A percentile compares a stretch with the other conserved stretches of the same genome.
These are phyloP conservation scores for Tolypocladium album DNA, from an alignment of 2,329 filamentous ascomycete genomes.

Conservation along the genomic window DNA sequence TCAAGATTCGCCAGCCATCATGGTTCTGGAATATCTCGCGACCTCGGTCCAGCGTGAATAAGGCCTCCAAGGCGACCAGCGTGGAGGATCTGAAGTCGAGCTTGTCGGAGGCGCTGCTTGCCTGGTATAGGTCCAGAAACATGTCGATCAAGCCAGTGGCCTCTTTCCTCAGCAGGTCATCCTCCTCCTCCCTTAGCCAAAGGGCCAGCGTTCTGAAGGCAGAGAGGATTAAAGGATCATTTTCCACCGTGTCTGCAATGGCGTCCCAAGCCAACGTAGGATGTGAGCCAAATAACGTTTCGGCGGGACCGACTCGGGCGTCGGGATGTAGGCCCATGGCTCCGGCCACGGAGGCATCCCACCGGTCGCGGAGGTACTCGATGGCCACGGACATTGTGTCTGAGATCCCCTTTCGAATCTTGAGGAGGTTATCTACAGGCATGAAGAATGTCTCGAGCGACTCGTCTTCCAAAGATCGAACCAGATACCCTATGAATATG, in stretches of 20 bases:
- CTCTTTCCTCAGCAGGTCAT: constrained; percentile 44
- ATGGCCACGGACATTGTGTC: constrained; percentile 53
- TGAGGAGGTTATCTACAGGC: constrained; percentile 48
- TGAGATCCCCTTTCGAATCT: constrained; percentile 46
- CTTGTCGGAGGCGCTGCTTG: constrained; percentile 13
- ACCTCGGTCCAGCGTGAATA: constrained; percentile 38
- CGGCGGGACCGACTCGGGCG: constrained; percentile 32
- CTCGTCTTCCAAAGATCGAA: constrained; percentile 42
- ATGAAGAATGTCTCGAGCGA: constrained; percentile 30
- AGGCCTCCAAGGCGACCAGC: constrained; percentile 48
- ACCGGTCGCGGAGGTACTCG: constrained; percentile 59
- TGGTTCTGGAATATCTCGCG: constrained; percentile 36
- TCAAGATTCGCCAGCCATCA: constrained; percentile 42
- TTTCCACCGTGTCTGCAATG: constrained; percentile 31
- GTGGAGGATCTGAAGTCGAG: constrained; percentile 47
- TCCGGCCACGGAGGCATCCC: constrained; percentile 55
- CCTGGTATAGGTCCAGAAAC: constrained; percentile 50
- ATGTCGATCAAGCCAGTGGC: constrained; percentile 51
- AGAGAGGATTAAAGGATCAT: constrained; percentile 50
- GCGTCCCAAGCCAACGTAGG: constrained; percentile 49
- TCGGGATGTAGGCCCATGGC: constrained; percentile 50
- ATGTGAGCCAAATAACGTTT: constrained; percentile 32
- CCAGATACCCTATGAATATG: constrained; percentile 47
- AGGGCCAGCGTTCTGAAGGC: constrained; percentile 47
- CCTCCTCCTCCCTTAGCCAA: constrained; percentile 62